Percentiles rank a stretch among this genome's conserved stretches.
phyloP scores from a whole-genome alignment of 2,329 filamentous ascomycete species.

The Fusarium chuoi region DNA sequence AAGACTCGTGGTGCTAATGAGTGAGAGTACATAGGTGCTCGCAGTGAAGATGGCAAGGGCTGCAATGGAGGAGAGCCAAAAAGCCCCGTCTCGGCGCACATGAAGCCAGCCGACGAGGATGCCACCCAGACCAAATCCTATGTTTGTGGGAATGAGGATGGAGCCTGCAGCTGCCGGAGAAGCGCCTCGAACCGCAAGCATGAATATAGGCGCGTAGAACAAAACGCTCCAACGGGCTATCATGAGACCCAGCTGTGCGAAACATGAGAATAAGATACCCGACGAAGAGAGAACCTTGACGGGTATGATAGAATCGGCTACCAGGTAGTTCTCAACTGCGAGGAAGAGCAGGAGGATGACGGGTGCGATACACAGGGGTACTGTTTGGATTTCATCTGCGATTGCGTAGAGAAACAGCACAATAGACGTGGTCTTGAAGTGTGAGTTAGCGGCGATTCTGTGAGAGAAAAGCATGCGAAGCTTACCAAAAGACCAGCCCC shows the following conservation, averaged over 20 bases:
- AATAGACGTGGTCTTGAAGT: conserved; percentile 67
- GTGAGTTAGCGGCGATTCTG: conserved; percentile 1
- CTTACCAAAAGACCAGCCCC: conserved; percentile 74
- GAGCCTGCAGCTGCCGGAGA: conserved; percentile 76
- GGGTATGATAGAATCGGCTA: conserved; percentile 79
- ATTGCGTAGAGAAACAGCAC: conserved; percentile 79
- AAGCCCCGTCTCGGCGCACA: conserved; percentile 77
- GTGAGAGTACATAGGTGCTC: conserved; percentile 66
- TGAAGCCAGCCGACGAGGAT: conserved; percentile 79
- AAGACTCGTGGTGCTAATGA: conserved; percentile 63
- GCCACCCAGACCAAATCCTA: conserved; percentile 80
- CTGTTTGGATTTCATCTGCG: conserved; percentile 67
- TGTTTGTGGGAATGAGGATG: conserved; percentile 83
- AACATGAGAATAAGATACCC: conserved; percentile 76
- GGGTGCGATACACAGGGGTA: conserved; percentile 70
- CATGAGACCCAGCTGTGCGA: conserved; percentile 82
- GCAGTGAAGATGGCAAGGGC: conserved; percentile 71
- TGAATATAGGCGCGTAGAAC: conserved; percentile 84
- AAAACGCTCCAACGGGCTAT: conserved; percentile 82
- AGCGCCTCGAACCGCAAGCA: conserved; percentile 78
- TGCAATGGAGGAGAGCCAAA: conserved; percentile 72
- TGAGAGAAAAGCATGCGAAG: background rate
- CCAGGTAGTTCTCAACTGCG: conserved; percentile 70
- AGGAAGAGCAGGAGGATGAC: conserved; percentile 63
- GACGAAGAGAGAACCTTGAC: conserved; percentile 75